phyloP scores from a whole-genome alignment of 2,329 filamentous ascomycete species.

The Apiospora kogelbergensis region DNA sequence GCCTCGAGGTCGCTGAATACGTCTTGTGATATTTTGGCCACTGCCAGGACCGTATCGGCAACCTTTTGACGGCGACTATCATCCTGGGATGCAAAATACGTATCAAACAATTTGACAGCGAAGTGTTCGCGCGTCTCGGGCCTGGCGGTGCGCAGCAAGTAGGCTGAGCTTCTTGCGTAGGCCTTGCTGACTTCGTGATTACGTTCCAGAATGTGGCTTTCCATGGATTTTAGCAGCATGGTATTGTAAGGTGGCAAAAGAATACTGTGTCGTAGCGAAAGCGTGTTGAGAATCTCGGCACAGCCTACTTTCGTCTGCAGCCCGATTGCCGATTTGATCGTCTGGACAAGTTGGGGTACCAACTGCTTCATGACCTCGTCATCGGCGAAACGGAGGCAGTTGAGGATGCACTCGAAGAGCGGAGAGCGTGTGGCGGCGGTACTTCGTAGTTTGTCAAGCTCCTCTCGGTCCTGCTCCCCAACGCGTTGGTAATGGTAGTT shows the following conservation, averaged over 20 bases:
- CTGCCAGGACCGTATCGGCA: constrained; percentile 78
- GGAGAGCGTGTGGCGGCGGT: constrained; percentile 82
- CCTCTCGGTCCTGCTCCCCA: constrained; percentile 80
- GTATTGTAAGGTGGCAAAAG: constrained; percentile 76
- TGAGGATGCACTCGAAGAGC: constrained; percentile 88
- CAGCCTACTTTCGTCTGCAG: constrained; percentile 94
- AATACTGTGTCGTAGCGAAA: constrained; percentile 76
- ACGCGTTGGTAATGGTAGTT: constrained; percentile 93
- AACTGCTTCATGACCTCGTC: constrained; percentile 73
- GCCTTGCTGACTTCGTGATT: constrained; percentile 92
- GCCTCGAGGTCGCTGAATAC: constrained; percentile 77
- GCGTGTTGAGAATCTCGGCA: constrained; percentile 77
- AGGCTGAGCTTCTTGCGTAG: constrained; percentile 84
- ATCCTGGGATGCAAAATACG: constrained; percentile 84
- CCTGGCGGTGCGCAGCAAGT: constrained; percentile 66
- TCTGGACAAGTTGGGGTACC: constrained; percentile 69
- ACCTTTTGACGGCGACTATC: constrained; percentile 72
- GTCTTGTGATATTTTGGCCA: constrained; percentile 86
- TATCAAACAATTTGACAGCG: constrained; percentile 54
- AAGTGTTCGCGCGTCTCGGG: constrained; percentile 51
- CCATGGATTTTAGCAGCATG: constrained; percentile 72
- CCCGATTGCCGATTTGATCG: constrained; percentile 83
- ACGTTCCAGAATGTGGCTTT: constrained; percentile 81
- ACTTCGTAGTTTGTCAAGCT: constrained; percentile 85
- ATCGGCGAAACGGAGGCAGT: constrained; percentile 83